Conservation (phyloP, 1,139 yeast genomes). For the Suzukiozyma palmioleophila region DNA sequence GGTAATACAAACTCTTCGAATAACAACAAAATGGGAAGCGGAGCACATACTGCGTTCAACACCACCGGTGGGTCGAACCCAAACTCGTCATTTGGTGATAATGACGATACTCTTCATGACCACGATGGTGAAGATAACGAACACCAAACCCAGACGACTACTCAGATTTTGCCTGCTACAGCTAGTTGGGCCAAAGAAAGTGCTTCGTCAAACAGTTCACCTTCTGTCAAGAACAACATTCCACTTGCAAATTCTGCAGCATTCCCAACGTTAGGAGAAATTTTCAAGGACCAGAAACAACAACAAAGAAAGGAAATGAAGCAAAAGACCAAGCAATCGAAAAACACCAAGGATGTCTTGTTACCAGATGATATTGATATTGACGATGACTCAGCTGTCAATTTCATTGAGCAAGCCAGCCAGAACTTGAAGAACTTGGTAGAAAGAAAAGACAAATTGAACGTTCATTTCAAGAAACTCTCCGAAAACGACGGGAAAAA, state of each 20-base stretch:
- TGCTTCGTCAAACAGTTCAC: conserved; percentile 24
- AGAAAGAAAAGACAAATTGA: conserved; percentile 28
- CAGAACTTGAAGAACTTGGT: conserved; percentile 30
- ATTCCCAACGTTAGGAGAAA: conserved; percentile 72
- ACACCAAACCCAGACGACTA: conserved; percentile 10
- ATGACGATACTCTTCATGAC: conserved; percentile 15
- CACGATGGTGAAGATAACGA: conserved; percentile 6
- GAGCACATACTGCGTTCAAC: conserved; percentile 5
- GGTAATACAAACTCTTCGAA: conserved; percentile 12
- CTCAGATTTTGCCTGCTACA: conserved; percentile 49
- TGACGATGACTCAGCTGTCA: conserved; percentile 35
- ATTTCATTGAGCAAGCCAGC: conserved; percentile 34
- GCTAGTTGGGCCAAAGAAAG: conserved; percentile 53
- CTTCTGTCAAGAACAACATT: conserved; percentile 32
- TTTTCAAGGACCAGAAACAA: conserved; percentile 42
- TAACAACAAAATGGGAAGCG: conserved; percentile 7
- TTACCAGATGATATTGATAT: conserved; percentile 39
- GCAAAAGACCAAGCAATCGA: conserved; percentile 22
- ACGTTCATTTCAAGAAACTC: conserved; percentile 29
- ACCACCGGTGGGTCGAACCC: background rate
- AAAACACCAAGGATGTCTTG: conserved; percentile 22
- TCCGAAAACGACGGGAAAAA: conserved; percentile 12
- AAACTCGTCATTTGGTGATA: conserved; percentile 7
- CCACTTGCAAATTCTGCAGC: conserved; percentile 52
- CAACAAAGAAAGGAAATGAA: conserved; percentile 24